Percentiles rank a stretch among this genome's conserved stretches.
phyloP scores from a whole-genome alignment of 1,284 basidiomycete genomes.

The Rhodotorula sp. region DNA sequence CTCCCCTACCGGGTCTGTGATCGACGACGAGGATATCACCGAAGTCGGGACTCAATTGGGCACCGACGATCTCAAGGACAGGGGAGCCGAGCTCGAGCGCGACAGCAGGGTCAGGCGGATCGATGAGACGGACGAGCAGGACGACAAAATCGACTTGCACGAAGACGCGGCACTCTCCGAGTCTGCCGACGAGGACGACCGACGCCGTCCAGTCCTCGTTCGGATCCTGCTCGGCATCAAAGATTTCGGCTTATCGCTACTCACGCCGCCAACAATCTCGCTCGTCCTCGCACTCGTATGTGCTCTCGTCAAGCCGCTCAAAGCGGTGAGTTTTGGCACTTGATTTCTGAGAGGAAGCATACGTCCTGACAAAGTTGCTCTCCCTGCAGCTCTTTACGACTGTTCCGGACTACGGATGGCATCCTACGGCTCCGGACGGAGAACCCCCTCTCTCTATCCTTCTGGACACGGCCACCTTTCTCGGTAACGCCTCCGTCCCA shows the following conservation, averaged over 20 bases:
- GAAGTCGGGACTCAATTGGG: slow-evolving; percentile 12
- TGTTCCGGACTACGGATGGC: slow-evolving; percentile 11
- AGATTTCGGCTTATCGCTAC: slow-evolving; percentile 1
- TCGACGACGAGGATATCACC: slow-evolving; percentile 16
- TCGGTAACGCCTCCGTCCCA: slow-evolving; percentile 69
- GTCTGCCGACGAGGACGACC: neutral
- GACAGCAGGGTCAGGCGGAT: neutral
- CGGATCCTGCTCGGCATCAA: slow-evolving; percentile 3
- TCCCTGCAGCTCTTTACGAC: slow-evolving; percentile 4
- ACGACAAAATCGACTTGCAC: neutral
- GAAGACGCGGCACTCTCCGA: neutral
- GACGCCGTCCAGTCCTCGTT: neutral
- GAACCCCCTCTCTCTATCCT: slow-evolving; percentile 66
- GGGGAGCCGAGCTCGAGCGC: neutral
- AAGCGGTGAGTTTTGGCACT: slow-evolving; percentile 57
- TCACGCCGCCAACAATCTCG: slow-evolving; percentile 59
- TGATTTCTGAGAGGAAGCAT: no score
- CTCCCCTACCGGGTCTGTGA: slow-evolving; percentile 9
- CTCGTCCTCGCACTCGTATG: slow-evolving; percentile 65
- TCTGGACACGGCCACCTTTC: slow-evolving; percentile 64
- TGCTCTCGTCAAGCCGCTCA: slow-evolving; percentile 56
- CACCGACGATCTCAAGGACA: neutral
- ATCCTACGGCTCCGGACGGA: slow-evolving; percentile 68
- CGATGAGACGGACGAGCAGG: neutral
- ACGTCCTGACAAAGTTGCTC: no score